Evolutionary conservation across 1,284 basidiomycete genomes (phyloP), one percentile per base, ranked within the genome.

Genomic region (Malassezia pachydermatis): DNA sequence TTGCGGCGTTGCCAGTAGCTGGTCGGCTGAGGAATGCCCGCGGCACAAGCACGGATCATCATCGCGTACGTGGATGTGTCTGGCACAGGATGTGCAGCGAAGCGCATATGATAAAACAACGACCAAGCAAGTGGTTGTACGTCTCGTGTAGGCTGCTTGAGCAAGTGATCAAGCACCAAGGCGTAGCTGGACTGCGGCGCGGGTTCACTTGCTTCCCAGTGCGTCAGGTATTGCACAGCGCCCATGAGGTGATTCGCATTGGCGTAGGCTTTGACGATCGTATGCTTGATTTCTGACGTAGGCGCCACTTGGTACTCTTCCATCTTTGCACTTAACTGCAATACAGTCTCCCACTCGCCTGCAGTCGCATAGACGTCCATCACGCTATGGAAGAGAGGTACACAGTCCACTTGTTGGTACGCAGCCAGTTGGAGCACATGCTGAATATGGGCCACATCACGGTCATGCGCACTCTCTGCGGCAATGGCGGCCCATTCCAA

Each of bases 71-170:
- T 73, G 14, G 78, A 73, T 2, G 77, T 76, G 54, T 85, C 81
- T 0, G 92, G 89, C 2, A 76, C 74, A 0, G 88, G 82, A 65
- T 98, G 88, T 0, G 90, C 87, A 5, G 85, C 83, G 45, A 95
- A 86, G 44, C 94, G 86, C 86, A 95, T 94, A 70, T 96, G 89
- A 2, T 85, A 76, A 70, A 88, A 96, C 20, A 96, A 77, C 63
- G 95, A 87, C 87, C 87, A 94, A 2, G 51, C 61, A 10, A 59
- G 14, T 9, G 55, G 51, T 24, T 61, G 57, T 14, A 62, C 5
- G 23, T 54, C 59, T 3, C 51, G 50, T 14, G 56, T 29, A 17
- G 47, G 48, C 22, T 60, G 49, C 32, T 54, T 49, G 6, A 54
- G 23, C 23, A 66, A 45, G 5, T 54, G 57, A n/a, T 59, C 49